Evolutionary conservation across 2,329 filamentous ascomycete genomes (phyloP).

Genomic region (Microdochium nivale): DNA sequence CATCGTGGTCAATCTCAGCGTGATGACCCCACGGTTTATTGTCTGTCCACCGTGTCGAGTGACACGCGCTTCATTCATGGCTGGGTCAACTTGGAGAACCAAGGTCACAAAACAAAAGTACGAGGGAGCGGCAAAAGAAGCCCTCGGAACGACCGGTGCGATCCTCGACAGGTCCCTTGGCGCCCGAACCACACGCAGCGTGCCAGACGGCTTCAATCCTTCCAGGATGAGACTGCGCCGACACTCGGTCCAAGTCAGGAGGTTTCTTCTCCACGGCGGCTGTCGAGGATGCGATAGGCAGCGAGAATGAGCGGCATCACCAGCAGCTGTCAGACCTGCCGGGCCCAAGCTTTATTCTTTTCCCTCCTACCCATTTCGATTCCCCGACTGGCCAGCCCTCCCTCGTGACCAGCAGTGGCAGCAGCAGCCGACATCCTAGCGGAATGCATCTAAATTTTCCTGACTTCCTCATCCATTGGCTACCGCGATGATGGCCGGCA

Average conservation of each 20-base stretch:
- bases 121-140: too few species aligned
- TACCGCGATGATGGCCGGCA: too few species aligned
- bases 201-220: neutral
- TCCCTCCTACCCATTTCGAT: neutral
- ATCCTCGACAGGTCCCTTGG: neutral
- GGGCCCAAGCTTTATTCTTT: neutral
- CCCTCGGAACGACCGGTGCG: too few species aligned
- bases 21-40: too few species aligned
- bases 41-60: too few species aligned
- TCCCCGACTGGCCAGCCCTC: neutral
- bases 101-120: too few species aligned
- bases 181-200: neutral
- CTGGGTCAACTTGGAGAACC: too few species aligned
- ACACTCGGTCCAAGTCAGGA: too few species aligned
- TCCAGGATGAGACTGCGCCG: neutral
- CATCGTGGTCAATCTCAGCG: too few species aligned
- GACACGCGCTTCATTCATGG: too few species aligned
- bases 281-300: neutral
- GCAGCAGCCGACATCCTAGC: neutral
- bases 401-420: neutral
- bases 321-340: neutral
- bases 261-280: neutral
- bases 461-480: slow-evolving; percentile 4
- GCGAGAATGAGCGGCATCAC: neutral
- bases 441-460: slow-evolving; percentile 15